Evolutionary conservation across 352 stramenopile genomes (phyloP), one percentile per base, ranked within the genome.

Genomic region (Elongisporangium senticosum): DNA sequence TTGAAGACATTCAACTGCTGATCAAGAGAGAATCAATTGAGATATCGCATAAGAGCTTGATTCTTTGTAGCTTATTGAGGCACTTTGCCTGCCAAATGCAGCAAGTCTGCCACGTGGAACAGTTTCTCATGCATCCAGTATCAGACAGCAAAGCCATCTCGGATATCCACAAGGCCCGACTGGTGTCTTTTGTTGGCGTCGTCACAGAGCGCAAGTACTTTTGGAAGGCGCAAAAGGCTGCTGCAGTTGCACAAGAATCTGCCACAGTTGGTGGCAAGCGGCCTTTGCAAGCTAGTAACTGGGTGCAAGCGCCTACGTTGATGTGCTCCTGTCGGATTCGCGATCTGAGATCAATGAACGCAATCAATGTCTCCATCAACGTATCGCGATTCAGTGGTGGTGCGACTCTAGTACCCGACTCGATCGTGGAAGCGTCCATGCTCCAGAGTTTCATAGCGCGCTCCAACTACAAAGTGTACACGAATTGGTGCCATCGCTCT

Each of bases 401-500:
- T 7, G 69, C 58, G 7, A 43, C 49, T 3, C 49, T 89, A 17
- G 67, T 75, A 33, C 21, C 57, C n/a, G 51, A 69, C 48, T 50
- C 19, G 21, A 33, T 87, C 3, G 75, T 89, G 4, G 74, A 88
- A 43, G 67, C 90, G 17, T 72, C 67, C n/a, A 77, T 68, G 22
- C 59, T 90, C 5, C 70, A 88, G 50, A 72, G 70, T 3, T 87
- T 84, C 52, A 65, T 87, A 7, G 74, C 79, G 15, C 65, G 83
- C 21, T 69, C 72, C 0, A 81, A 64, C 10, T 90, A 79, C 67
- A 90, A 87, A 49, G 65, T 79, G 2, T 90, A 75, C 53, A 33
- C 90, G 51, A 85, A 67, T 14, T 93, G 79, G 83, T 67, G 69
- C 39, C 60, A 73, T 33, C 57, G 59, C 14, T 77, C 73, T 47